These are phyloP conservation scores for Thymus quinquecostatus DNA, from an alignment of 257 asterid species.

Conservation along the genomic window DNA sequence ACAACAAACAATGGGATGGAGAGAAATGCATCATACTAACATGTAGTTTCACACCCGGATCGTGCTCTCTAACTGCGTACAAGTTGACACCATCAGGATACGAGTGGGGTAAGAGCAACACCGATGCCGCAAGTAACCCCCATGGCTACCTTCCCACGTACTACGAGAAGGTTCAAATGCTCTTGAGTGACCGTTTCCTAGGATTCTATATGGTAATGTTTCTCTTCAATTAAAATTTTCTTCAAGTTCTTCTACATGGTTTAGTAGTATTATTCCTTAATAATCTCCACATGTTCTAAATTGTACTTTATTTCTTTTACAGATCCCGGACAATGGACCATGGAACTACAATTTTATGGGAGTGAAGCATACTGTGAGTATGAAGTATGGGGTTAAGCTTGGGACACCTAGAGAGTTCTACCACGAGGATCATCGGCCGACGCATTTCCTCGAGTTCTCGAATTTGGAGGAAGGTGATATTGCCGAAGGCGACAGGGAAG, in stretches of 20 bases:
- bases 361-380: conserved; percentile 80
- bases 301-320: conserved; percentile 5
- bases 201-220: conserved; percentile 92
- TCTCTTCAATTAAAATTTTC: background rate
- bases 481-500: conserved; percentile 94
- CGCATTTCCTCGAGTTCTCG: conserved; percentile 94
- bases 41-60: conserved; percentile 98
- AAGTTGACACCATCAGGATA: conserved; percentile 94
- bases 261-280: background rate
- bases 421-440: conserved; percentile 89
- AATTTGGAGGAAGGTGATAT: conserved; percentile 94
- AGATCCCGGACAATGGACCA: conserved; percentile 96
- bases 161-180: conserved; percentile 99
- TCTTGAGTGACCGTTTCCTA: conserved; percentile 90
- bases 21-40: conserved; percentile 94
- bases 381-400: conserved; percentile 84
- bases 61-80: conserved; percentile 95
- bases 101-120: conserved; percentile 97
- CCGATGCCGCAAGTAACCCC: conserved; percentile 87
- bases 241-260: background rate
- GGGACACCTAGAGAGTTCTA: conserved; percentile 92
- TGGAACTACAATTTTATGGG: conserved; percentile 99
- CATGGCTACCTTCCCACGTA: conserved; percentile 93
- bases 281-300: background rate
- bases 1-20: conserved; percentile 98